These are phyloP conservation scores for Stephania yunnanensis DNA, from an alignment of 164 flowering plant species.

Conservation along the genomic window DNA sequence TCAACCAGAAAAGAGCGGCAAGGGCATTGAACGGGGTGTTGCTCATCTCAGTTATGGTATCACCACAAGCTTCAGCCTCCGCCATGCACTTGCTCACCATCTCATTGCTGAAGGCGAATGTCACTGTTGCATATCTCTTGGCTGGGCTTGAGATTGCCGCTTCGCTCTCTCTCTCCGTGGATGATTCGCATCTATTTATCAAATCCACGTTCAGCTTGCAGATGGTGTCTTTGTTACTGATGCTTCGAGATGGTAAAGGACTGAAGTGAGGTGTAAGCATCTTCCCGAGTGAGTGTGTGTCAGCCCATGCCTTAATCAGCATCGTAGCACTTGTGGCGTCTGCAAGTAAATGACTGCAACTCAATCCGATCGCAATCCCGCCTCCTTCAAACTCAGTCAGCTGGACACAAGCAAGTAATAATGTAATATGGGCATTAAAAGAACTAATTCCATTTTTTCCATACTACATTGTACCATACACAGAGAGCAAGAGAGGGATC, in stretches of 20 bases:
- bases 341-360: conserved; percentile 62
- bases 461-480: not conserved
- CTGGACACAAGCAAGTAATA: conserved; percentile 22
- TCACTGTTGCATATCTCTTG: conserved; percentile 27
- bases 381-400: conserved; percentile 67
- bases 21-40: conserved; percentile 48
- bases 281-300: conserved; percentile 26
- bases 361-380: conserved; percentile 65
- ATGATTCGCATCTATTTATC: conserved; percentile 38
- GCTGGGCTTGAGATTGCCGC: not conserved
- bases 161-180: conserved; percentile 1
- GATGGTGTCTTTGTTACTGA: conserved; percentile 6
- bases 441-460: not conserved
- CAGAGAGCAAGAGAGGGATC: not conserved
- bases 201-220: conserved; percentile 21
- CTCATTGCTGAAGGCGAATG: conserved; percentile 35
- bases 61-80: conserved; percentile 19
- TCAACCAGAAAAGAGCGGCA: conserved; percentile 50
- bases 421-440: not conserved
- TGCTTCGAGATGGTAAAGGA: conserved; percentile 32
- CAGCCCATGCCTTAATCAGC: conserved; percentile 67
- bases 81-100: conserved; percentile 45
- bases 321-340: conserved; percentile 47
- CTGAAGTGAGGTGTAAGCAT: conserved; percentile 34
- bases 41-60: not conserved